Evolutionary conservation across 257 asterid genomes (phyloP), one percentile per base, ranked within the genome.

Genomic region (Primulina tabacum): DNA sequence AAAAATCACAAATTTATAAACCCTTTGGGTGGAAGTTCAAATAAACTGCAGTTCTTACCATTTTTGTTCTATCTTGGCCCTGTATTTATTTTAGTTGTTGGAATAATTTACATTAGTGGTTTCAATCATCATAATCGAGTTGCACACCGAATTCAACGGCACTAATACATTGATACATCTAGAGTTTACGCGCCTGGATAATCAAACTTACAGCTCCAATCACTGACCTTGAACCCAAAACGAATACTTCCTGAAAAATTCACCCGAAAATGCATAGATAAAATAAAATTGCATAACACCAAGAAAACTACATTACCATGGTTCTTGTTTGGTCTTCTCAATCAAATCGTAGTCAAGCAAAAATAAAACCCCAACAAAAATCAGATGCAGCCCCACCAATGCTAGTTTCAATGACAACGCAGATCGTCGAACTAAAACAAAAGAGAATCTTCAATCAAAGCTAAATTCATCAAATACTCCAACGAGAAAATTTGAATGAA

Each of bases 321-420:
- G 99, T 56, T 85, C 80, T 63, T 73, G 78, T 66, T 71, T 75
- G 55, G 96, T 79, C 80, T 80, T 85, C 72, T 67, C 83, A 70
- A 91, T 82, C 84, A 92, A 84, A 80, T 85, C 92, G 74, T 70
- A 34, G 79, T 91, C 96, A 47, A 91, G 81, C 66, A 82, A 26
- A 63, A 89, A 82, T 17, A 94, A 65, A 71, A 82, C 82, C 35
- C 93, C 96, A 12, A 75, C 81, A 50, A 70, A 85, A 29, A 88
- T 74, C 71, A 94, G 79, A 87, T 94, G 99, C 84, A 94, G 89
- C 67, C 77, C n/a, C 78, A 94, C 95, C 87, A 94, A 73, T 40
- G 95, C 88, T 52, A 83, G 62, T 79, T 83, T 89, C 85, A 94
- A 79, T 52, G 81, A 80, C 53, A 88, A 70, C 57, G 90, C 82